These are phyloP conservation scores for Fusarium lyarnte DNA, from an alignment of 2,329 filamentous ascomycete species.

Conservation along the genomic window DNA sequence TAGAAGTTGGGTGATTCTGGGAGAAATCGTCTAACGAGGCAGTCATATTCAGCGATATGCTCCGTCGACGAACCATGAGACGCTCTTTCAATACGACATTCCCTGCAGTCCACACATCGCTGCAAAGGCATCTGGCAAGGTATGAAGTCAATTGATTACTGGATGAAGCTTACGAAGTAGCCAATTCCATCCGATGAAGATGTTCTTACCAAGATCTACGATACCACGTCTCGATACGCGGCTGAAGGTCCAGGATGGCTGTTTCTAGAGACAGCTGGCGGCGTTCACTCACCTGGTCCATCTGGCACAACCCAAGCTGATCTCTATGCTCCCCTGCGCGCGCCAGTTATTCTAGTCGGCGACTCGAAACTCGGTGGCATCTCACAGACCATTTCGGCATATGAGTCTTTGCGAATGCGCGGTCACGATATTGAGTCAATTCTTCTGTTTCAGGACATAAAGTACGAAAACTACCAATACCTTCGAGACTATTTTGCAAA, in stretches of 20 bases:
- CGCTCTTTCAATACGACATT: slow-evolving; percentile 76
- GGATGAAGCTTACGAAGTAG: slow-evolving; percentile 45
- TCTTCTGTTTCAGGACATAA: slow-evolving; percentile 72
- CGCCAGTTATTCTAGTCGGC: slow-evolving; percentile 78
- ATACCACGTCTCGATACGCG: slow-evolving; percentile 49
- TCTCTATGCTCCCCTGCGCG: slow-evolving; percentile 76
- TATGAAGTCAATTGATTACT: slow-evolving; percentile 24
- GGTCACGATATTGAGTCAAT: slow-evolving; percentile 81
- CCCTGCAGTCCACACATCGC: slow-evolving; percentile 83
- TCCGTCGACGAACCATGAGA: slow-evolving; percentile 57
- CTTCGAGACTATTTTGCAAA: slow-evolving; percentile 73
- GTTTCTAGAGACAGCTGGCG: slow-evolving; percentile 83
- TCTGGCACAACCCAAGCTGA: slow-evolving; percentile 82
- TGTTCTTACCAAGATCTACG: slow-evolving; percentile 60
- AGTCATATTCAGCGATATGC: slow-evolving; percentile 73
- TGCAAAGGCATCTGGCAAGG: slow-evolving; percentile 59
- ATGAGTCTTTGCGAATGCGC: slow-evolving; percentile 78
- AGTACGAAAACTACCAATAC: slow-evolving; percentile 75
- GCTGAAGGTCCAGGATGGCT: slow-evolving; percentile 65
- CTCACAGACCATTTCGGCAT: slow-evolving; percentile 80
- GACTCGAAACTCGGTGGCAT: slow-evolving; percentile 83
- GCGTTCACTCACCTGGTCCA: slow-evolving; percentile 81
- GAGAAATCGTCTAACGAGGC: background rate
- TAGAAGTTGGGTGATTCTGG: background rate
- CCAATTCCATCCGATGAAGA: slow-evolving; percentile 60